phyloP scores from a whole-genome alignment of 2,329 filamentous ascomycete genomes.

The Aspergillus sp. region DNA sequence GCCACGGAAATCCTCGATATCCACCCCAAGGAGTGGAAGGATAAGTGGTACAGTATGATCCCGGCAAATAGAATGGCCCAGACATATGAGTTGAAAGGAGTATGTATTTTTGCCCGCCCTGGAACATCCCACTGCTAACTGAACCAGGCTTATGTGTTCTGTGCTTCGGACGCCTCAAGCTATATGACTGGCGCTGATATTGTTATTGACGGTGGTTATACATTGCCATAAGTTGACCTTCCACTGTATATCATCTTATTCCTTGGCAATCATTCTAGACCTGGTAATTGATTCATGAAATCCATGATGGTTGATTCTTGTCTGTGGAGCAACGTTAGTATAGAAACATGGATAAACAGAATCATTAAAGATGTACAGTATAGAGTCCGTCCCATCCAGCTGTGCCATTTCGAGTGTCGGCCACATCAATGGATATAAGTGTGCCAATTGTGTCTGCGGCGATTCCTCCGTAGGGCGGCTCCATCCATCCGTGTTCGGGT shows the following conservation, averaged over 20 bases:
- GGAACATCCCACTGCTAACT: not conserved
- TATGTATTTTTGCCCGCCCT: constrained; percentile 7
- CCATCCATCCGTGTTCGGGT: constrained; percentile 9
- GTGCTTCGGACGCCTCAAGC: constrained; percentile 40
- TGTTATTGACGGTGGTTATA: constrained; percentile 43
- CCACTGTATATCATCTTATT: no score
- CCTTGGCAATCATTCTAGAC: not conserved
- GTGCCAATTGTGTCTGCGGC: constrained; percentile 16
- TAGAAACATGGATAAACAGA: not conserved
- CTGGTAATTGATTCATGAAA: constrained; percentile 12
- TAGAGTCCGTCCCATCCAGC: constrained; percentile 8
- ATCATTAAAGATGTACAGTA: constrained; percentile 6
- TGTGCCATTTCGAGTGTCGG: constrained; percentile 11
- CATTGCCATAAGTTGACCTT: constrained; percentile 15
- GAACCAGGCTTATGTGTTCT: constrained; percentile 35
- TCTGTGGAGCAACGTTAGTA: not conserved
- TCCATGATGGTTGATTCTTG: constrained; percentile 11
- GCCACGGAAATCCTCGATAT: constrained; percentile 32
- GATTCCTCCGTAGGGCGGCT: constrained; percentile 12
- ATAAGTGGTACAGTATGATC: constrained; percentile 34
- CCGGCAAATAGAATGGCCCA: constrained; percentile 32
- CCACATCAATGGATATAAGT: constrained; percentile 18
- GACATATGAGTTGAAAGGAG: constrained; percentile 33
- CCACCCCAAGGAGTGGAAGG: constrained; percentile 29
- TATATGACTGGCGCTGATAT: constrained; percentile 44